Percentiles rank a stretch among this genome's conserved stretches.
phyloP scores from a whole-genome alignment of 768 basidiomycete genomes.

The Tremella yokohamensis region DNA sequence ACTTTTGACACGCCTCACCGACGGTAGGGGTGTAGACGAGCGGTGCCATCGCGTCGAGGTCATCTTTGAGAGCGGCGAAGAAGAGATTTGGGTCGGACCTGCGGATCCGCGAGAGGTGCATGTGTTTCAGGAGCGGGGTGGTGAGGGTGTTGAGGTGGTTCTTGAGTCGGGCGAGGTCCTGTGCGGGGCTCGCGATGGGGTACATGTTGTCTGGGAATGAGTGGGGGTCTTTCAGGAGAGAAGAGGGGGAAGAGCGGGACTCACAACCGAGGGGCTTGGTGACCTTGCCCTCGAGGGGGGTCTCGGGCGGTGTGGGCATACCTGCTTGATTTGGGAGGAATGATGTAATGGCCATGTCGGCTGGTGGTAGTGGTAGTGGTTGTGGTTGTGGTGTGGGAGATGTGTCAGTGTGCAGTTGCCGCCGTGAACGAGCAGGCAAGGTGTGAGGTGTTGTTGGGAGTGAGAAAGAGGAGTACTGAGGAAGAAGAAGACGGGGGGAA shows the following conservation, averaged over 20 bases:
- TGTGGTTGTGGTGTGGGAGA: too few species aligned
- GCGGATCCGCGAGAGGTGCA: constrained; percentile 73
- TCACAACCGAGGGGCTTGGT: not conserved
- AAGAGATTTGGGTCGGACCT: constrained; percentile 69
- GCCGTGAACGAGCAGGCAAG: too few species aligned
- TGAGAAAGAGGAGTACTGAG: too few species aligned
- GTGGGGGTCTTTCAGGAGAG: not conserved
- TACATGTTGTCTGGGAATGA: not conserved
- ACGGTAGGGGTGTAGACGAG: constrained; percentile 91
- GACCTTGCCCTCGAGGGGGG: constrained; percentile 5
- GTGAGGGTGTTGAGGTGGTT: constrained; percentile 33
- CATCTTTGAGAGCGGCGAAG: constrained; percentile 67
- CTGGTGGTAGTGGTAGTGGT: too few species aligned
- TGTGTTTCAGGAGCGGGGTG: constrained; percentile 70
- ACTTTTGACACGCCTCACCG: constrained; percentile 83
- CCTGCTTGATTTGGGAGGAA: not conserved
- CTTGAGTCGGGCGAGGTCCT: constrained; percentile 39
- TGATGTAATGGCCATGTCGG: too few species aligned
- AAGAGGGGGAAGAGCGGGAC: not conserved
- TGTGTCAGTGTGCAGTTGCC: too few species aligned
- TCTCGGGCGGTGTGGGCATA: constrained; percentile 2
- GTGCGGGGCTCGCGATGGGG: constrained; percentile 21
- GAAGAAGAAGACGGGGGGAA: too few species aligned
- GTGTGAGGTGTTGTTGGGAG: too few species aligned
- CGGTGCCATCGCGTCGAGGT: constrained; percentile 65